Conservation (phyloP, 768 basidiomycete genomes). For the Lepiota brunneoincarnata region DNA sequence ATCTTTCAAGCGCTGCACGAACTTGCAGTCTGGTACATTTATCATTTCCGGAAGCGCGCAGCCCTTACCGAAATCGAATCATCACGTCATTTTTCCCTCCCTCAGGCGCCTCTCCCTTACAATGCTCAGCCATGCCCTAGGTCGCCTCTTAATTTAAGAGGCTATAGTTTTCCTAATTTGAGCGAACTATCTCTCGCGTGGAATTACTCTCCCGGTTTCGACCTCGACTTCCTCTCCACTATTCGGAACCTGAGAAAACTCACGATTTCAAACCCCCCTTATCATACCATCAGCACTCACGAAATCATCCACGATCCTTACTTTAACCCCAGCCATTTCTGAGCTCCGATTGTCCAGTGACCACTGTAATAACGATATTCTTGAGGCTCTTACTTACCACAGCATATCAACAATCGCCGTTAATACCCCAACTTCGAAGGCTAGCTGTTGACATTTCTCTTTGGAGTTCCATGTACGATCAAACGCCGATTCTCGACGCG, state of each 20-base stretch:
- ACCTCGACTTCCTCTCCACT: constrained; percentile 4
- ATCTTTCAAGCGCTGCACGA: not conserved
- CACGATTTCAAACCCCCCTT: not conserved
- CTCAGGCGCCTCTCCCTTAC: not conserved
- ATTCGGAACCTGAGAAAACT: not conserved
- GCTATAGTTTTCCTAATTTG: constrained; percentile 7
- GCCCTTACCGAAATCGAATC: not conserved
- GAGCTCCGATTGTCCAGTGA: not conserved
- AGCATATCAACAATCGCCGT: constrained; percentile 3
- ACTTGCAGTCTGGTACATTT: constrained; percentile 3
- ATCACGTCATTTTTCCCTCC: not conserved
- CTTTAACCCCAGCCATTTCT: not conserved
- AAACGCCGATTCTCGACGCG: not conserved
- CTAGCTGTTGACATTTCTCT: not conserved
- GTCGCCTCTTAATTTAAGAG: constrained; percentile 1
- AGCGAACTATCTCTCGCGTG: not conserved
- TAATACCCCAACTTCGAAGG: not conserved
- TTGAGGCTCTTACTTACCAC: constrained; percentile 6
- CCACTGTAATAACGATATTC: not conserved
- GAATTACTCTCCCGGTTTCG: constrained; percentile 4
- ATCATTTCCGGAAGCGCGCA: constrained; percentile 3
- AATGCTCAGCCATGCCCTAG: constrained; percentile 1
- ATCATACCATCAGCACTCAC: not conserved
- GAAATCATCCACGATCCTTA: constrained; percentile 1
- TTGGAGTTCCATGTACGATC: not conserved